A percentile compares a stretch with the other conserved stretches of the same genome.
Evolutionary conservation across 2,329 filamentous ascomycete species (phyloP).

Genomic region (Dothideomycetes sp.): DNA sequence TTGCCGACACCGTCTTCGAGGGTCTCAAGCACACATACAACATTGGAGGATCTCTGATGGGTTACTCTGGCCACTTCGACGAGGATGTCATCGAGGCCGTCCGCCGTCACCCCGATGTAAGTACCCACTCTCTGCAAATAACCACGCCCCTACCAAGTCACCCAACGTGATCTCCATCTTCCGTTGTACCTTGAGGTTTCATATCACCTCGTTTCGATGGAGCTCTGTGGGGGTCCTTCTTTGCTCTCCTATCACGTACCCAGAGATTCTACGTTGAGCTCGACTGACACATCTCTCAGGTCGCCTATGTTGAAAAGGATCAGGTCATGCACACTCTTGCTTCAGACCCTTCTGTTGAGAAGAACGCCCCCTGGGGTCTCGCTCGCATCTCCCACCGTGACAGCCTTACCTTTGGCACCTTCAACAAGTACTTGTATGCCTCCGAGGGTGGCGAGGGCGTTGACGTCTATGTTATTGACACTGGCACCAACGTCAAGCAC

Average conservation of each 20-base stretch:
- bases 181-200: too few relatives aligned
- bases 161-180: too few relatives aligned
- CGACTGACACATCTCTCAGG: constrained; percentile 40
- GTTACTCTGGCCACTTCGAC: constrained; percentile 94
- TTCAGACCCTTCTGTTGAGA: constrained; percentile 54
- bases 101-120: constrained; percentile 92
- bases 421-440: constrained; percentile 97
- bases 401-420: constrained; percentile 75
- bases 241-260: background rate
- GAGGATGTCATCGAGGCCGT: constrained; percentile 87
- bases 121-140: constrained; percentile 29
- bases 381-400: constrained; percentile 95
- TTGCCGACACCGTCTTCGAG: constrained; percentile 59
- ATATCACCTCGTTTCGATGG: too few relatives aligned
- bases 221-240: too few relatives aligned
- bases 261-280: background rate
- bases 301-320: constrained; percentile 94
- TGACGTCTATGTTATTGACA: constrained; percentile 97
- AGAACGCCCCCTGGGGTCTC: constrained; percentile 95
- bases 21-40: constrained; percentile 96
- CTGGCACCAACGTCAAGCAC: constrained; percentile 85
- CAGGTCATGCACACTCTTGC: constrained; percentile 77
- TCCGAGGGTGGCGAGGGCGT: constrained; percentile 89
- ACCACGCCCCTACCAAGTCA: too few relatives aligned
- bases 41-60: constrained; percentile 71